phyloP scores from a whole-genome alignment of 768 basidiomycete genomes.

The Boletus rufocinnamomeus region DNA sequence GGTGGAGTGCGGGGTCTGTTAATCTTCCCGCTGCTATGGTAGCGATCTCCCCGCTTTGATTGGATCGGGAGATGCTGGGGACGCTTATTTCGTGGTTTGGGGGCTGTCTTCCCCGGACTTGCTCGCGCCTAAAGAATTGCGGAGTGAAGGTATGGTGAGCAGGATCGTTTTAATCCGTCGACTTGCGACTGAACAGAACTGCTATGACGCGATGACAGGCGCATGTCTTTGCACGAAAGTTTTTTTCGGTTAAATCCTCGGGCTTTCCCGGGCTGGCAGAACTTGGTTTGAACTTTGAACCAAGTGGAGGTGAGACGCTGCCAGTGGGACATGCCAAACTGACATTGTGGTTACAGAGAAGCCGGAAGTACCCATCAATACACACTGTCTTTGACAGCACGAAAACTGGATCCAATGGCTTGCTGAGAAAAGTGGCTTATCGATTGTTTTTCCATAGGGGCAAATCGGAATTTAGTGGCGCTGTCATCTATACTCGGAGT shows the following conservation, averaged over 20 bases:
- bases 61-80: not conserved
- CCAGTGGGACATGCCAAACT: not conserved
- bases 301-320: not conserved
- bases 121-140: not conserved
- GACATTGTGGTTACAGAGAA: not conserved
- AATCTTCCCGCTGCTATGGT: not conserved
- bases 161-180: not conserved
- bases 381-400: too few relatives aligned
- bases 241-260: not conserved
- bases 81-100: not conserved
- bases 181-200: not conserved
- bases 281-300: not conserved
- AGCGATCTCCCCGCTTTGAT: not conserved
- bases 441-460: not conserved
- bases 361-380: not conserved
- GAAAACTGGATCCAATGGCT: not conserved
- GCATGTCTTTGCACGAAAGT: not conserved
- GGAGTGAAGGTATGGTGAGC: not conserved
- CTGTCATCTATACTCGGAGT: not conserved
- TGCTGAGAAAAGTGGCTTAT: not conserved
- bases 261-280: not conserved
- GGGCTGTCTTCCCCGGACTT: not conserved
- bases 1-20: too few relatives aligned
- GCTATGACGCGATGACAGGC: not conserved
- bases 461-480: not conserved